phyloP scores from a whole-genome alignment of 1,284 basidiomycete species.

The Microbotryum silenes-acaulis region DNA sequence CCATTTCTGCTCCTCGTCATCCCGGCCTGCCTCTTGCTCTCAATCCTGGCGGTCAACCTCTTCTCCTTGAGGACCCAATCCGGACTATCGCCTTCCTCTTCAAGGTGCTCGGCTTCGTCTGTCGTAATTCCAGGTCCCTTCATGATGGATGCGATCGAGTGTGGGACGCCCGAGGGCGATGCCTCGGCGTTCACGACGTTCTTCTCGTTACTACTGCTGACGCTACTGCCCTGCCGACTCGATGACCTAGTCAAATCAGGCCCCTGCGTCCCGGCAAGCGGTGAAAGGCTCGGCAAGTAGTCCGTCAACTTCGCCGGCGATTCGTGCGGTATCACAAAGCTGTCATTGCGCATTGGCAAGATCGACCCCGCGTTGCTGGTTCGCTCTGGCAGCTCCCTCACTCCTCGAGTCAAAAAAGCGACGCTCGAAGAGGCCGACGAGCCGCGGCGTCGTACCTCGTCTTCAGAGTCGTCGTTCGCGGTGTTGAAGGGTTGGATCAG shows the following conservation, averaged over 20 bases:
- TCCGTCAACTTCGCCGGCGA: no score
- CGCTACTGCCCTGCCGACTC: conserved; percentile 2
- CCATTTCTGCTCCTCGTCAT: conserved; percentile 4
- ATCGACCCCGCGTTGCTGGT: no score
- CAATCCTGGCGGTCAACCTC: neutral
- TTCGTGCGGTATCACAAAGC: no score
- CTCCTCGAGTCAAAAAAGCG: neutral
- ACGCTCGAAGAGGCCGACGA: neutral
- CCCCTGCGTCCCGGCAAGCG: no score
- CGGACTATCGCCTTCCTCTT: neutral
- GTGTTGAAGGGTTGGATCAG: neutral
- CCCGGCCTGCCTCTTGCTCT: conserved; percentile 9
- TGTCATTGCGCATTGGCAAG: no score
- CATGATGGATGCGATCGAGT: no score
- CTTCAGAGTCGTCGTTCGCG: neutral
- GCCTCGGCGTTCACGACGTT: neutral
- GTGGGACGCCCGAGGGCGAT: no score
- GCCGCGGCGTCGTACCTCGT: neutral
- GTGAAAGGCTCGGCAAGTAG: no score
- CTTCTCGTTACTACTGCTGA: neutral
- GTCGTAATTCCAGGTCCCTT: neutral
- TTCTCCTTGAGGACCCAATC: neutral
- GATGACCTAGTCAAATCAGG: no score
- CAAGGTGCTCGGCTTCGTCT: neutral
- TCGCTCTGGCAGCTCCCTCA: no score